Percentiles rank a stretch among this genome's conserved stretches.
Conservation (phyloP, 805 yeast species). For the Saccharomycopsis capsularis region DNA sequence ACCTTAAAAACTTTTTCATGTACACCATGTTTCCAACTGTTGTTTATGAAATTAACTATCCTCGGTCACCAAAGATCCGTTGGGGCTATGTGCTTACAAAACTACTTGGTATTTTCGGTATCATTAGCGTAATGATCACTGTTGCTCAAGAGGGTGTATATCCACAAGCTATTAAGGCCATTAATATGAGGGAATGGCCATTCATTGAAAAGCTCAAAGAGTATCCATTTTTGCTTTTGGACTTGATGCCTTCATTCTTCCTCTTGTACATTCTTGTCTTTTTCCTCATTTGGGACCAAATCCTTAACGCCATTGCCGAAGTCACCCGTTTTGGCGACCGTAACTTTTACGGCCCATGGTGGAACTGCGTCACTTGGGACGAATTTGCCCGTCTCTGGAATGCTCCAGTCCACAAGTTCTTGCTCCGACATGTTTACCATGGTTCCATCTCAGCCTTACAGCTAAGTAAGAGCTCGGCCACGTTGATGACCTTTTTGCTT, state of each 20-base stretch:
- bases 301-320: constrained; percentile 85
- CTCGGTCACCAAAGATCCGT: constrained; percentile 64
- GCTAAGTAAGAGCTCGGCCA: constrained; percentile 60
- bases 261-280: constrained; percentile 70
- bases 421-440: constrained; percentile 90
- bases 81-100: constrained; percentile 65
- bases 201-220: constrained; percentile 35
- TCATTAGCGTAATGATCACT: constrained; percentile 72
- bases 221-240: constrained; percentile 58
- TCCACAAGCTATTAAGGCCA: constrained; percentile 61
- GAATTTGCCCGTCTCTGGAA: constrained; percentile 94
- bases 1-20: constrained; percentile 56
- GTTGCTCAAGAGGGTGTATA: constrained; percentile 70
- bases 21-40: constrained; percentile 87
- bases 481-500: constrained; percentile 68
- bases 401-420: constrained; percentile 82
- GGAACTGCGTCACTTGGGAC: constrained; percentile 93
- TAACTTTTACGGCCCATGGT: constrained; percentile 93
- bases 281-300: constrained; percentile 93
- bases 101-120: constrained; percentile 76
- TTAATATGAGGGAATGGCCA: constrained; percentile 45
- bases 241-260: constrained; percentile 74
- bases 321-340: constrained; percentile 82
- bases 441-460: constrained; percentile 73
- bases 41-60: constrained; percentile 76